Evolutionary conservation across 441 rosid genomes (phyloP), one percentile per base, ranked within the genome.

Genomic region (Populus trichocarpa): DNA sequence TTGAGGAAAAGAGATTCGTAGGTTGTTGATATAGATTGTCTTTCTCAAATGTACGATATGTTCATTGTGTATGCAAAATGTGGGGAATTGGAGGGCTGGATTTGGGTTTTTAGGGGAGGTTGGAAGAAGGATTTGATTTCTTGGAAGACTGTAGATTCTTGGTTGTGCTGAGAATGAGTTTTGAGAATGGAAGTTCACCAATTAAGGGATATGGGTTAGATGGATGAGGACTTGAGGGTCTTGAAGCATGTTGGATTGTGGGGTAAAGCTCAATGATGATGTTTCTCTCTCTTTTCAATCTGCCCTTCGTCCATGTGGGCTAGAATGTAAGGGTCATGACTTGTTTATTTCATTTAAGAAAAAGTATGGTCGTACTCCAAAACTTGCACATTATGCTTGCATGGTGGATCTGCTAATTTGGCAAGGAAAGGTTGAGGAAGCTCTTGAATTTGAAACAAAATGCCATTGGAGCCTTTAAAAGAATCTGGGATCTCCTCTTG

Each of bases 371-470:
- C 3, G 76, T 64, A 10, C 57, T 35, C 85, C 85, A 13, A 76
- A 79, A 76, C 82, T 82, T 36, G 74, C 82, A 64, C 82, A 82
- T 76, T 73, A 82, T 76, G 80, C 80, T 75, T 85, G 85, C 78
- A 84, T 82, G 87, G 80, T 82, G 74, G 87, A 84, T 75, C 78
- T 80, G 77, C 83, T 82, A 71, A 70, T 76, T 71, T 79, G 75
- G 70, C 73, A n/a, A 6, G 84, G 85, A 35, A 76, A 81, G 36
- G 69, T 77, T 42, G 69, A 78, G 70, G 78, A 81, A 75, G 87
- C 84, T 11, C 59, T 83, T 12, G 67, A 71, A 36, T 79, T 81
- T 81, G 65, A 33, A 81, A 64, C 69, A 78, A 83, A 75, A 83
- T 85, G 81, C 80, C 83, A 13, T 46, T 83, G 83, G 79, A 67